Evolutionary conservation across 2,329 filamentous ascomycete species (phyloP), one percentile per base, ranked within the genome.

Genomic region (Pochonia chlamydosporia): DNA sequence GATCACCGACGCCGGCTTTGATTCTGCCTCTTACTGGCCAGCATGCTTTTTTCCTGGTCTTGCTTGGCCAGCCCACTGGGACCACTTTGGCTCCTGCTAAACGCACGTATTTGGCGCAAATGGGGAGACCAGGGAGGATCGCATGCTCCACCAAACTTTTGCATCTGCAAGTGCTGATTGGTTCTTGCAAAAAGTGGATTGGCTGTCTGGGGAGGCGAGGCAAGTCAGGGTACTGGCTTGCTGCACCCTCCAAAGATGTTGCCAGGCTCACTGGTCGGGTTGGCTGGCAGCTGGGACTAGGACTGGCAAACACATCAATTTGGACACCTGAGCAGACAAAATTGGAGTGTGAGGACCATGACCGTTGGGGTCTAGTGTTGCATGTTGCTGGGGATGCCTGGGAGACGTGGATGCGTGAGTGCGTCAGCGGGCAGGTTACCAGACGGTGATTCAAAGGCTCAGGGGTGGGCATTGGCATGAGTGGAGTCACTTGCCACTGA

Each of bases 1-100:
- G n/a, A n/a, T n/a, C n/a, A n/a, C n/a, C n/a, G n/a, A n/a, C n/a
- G n/a, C n/a, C n/a, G n/a, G n/a, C n/a, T n/a, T n/a, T n/a, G n/a
- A n/a, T 16, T 30, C 44, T 46, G 30, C 13, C n/a, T 30, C 28
- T 44, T 8, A 35, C 42, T 44, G 42, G 42, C 26, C 30, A 23
- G 23, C 51, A 48, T 48, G 49, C 52, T 49, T 53, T 16, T 31
- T 43, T 31, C 40, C 26, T 7, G 24, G 13, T 39, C 55, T 58
- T 53, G 53, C 40, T 40, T 45, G 42, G 45, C 31, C 43, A 45
- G 36, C 31, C 21, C 40, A 43, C 23, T 7, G 16, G 35, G 16
- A 24, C 43, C 43, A 45, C 43, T 26, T 30, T 43, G 18, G 43
- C 25, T n/a, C 25, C 44, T 49, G 41, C 44, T 35, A 39, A 24